Evolutionary conservation across 768 basidiomycete species (phyloP), one percentile per base, ranked within the genome.

Genomic region (Suillus ampliporus): DNA sequence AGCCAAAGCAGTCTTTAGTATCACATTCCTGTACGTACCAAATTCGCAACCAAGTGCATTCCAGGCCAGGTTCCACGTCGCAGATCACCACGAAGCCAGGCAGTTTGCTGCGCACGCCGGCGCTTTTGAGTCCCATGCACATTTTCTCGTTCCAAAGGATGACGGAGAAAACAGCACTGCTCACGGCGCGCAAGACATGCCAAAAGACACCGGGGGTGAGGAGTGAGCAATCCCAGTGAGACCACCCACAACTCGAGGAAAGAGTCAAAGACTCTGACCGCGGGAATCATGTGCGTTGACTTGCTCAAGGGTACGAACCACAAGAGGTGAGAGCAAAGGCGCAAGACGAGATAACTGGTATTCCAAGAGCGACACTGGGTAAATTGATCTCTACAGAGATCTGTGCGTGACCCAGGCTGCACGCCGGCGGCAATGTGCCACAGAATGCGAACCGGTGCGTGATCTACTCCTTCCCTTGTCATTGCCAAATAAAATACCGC

Each of bases 151-250:
- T 63, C 68, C 57, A 43, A 54, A 48, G 63, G 68, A 67, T 67
- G 59, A 61, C 69, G 68, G 64, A 63, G 66, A 66, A 60, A 40
- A 62, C 47, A 38, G 54, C 72, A 78, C 69, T 77, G 79, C 74
- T 82, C 82, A 84, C 84, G 86, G 86, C 74, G 76, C 78, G 78
- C 80, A 77, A 70, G 82, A 82, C 68, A 67, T 70, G 69, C 80
- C 62, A 63, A 81, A 86, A 86, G 72, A 80, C 80, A 72, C 86
- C 86, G 84, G 83, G 80, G 67, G 80, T 77, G 79, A 77, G 72
- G 54, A 62, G 68, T 62, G 63, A 57, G 67, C 57, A 10, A 64
- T 52, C 64, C 57, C 52, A 51, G 5, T 31, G 57, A 58, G 65
- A 64, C 60, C 14, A 52, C 68, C 72, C 71, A 62, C 64, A 47